phyloP scores from a whole-genome alignment of 805 yeast genomes.

The Nakazawaea peltata region DNA sequence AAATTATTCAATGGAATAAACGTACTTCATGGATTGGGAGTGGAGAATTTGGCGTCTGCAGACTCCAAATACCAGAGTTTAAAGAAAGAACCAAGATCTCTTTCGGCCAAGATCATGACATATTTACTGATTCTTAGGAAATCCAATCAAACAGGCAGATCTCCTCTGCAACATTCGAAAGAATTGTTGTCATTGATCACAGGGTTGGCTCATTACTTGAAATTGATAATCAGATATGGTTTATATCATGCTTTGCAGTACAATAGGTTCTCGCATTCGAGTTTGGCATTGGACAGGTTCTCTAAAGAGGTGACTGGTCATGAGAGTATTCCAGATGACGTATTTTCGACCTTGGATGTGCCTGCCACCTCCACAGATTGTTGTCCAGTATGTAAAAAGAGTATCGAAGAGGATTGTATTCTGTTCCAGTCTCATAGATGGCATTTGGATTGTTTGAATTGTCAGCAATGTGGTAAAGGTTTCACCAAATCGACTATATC shows the following conservation, averaged over 20 bases:
- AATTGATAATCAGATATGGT: slow-evolving; percentile 75
- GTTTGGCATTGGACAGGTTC: slow-evolving; percentile 56
- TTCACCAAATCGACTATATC: slow-evolving; percentile 30
- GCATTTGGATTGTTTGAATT: slow-evolving; percentile 72
- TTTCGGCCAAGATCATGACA: slow-evolving; percentile 85
- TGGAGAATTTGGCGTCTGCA: slow-evolving; percentile 11
- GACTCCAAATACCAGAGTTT: slow-evolving; percentile 27
- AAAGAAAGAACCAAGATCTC: slow-evolving; percentile 66
- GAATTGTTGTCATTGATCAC: slow-evolving; percentile 76
- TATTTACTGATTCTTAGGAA: slow-evolving; percentile 79
- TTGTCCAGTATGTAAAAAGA: slow-evolving; percentile 62
- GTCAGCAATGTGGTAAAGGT: slow-evolving; percentile 46
- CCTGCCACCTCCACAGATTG: slow-evolving; percentile 63
- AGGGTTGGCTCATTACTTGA: slow-evolving; percentile 87
- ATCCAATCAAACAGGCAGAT: slow-evolving; percentile 27
- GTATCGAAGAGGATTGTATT: slow-evolving; percentile 81
- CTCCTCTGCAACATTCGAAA: slow-evolving; percentile 37
- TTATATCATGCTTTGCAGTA: slow-evolving; percentile 66
- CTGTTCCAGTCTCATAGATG: slow-evolving; percentile 58
- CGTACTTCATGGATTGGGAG: slow-evolving; percentile 25
- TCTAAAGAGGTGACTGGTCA: slow-evolving; percentile 44
- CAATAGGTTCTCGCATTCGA: slow-evolving; percentile 49
- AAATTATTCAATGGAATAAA: slow-evolving; percentile 74
- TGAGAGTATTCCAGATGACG: slow-evolving; percentile 29
- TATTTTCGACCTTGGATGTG: slow-evolving; percentile 35